These are phyloP conservation scores for Trichocomaceae sp. DNA, from an alignment of 2,329 filamentous ascomycete genomes.

Conservation along the genomic window DNA sequence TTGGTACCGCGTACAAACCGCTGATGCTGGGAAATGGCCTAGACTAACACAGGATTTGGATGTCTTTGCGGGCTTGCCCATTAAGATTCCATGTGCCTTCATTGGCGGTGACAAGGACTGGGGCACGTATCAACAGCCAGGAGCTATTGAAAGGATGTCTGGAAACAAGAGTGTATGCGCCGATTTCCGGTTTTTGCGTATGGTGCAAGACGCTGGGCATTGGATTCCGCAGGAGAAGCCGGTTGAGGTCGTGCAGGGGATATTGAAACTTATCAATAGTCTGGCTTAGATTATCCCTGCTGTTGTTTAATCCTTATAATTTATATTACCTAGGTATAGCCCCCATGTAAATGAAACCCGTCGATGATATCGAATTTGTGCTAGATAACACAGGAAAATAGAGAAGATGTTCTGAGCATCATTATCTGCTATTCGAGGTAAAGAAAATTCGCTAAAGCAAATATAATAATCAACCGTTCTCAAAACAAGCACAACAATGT, in stretches of 20 bases:
- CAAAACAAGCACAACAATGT: background rate
- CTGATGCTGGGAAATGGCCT: constrained; percentile 18
- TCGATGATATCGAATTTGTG: background rate
- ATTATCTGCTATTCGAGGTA: background rate
- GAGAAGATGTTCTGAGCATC: background rate
- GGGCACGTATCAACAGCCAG: constrained; percentile 62
- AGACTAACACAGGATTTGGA: constrained; percentile 47
- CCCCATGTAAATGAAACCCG: background rate
- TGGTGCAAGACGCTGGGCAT: constrained; percentile 58
- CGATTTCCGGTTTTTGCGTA: constrained; percentile 47
- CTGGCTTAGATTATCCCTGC: background rate
- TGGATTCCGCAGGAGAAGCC: constrained; percentile 65
- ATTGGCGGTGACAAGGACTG: constrained; percentile 59
- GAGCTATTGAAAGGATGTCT: constrained; percentile 52
- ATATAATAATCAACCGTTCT: background rate
- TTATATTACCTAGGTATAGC: background rate
- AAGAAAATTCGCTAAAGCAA: background rate
- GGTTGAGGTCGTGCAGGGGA: constrained; percentile 45
- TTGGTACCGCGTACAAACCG: constrained; percentile 58
- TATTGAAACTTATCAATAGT: constrained; percentile 38
- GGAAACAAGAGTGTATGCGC: constrained; percentile 40
- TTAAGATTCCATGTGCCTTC: constrained; percentile 56
- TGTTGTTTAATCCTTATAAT: background rate
- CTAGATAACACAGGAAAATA: background rate
- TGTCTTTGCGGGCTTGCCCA: constrained; percentile 54